Conservation (phyloP, 495 filamentous ascomycete genomes). For the Penicillium atrosanguineum region DNA sequence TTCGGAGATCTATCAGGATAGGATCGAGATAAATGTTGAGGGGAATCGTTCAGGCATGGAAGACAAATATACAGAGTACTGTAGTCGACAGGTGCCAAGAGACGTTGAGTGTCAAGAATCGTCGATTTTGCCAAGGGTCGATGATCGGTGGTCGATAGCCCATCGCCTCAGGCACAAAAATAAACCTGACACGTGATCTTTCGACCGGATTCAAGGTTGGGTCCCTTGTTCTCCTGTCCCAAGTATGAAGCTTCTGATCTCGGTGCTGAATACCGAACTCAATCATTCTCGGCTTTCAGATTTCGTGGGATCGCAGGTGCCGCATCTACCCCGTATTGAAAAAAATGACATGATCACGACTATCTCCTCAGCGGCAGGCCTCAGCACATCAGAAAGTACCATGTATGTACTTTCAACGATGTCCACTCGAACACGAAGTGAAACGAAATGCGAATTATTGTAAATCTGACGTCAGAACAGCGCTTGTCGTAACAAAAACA, state of each 20-base stretch:
- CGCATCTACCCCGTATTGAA: background rate
- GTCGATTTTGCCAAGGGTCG: background rate
- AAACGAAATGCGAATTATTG: background rate
- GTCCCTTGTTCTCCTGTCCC: background rate
- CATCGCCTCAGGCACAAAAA: background rate
- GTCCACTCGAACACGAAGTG: background rate
- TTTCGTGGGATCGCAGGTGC: too few relatives aligned
- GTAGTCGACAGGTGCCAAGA: background rate
- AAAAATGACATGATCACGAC: background rate
- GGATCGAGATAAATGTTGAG: too few relatives aligned
- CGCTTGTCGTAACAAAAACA: background rate
- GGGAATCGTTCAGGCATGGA: too few relatives aligned
- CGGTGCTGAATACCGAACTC: background rate
- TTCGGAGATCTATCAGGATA: too few relatives aligned
- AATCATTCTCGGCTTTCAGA: too few relatives aligned
- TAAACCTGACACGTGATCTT: background rate
- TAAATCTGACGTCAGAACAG: constrained; percentile 16
- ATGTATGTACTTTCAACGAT: background rate
- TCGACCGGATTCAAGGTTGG: background rate
- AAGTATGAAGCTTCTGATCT: background rate
- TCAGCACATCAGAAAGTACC: background rate
- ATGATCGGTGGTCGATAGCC: too few relatives aligned
- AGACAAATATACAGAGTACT: too few relatives aligned
- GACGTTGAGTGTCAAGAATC: background rate
- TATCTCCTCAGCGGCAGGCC: background rate